Evolutionary conservation across 805 yeast genomes (phyloP), one percentile per base, ranked within the genome.

Genomic region (Lipomyces sp.): DNA sequence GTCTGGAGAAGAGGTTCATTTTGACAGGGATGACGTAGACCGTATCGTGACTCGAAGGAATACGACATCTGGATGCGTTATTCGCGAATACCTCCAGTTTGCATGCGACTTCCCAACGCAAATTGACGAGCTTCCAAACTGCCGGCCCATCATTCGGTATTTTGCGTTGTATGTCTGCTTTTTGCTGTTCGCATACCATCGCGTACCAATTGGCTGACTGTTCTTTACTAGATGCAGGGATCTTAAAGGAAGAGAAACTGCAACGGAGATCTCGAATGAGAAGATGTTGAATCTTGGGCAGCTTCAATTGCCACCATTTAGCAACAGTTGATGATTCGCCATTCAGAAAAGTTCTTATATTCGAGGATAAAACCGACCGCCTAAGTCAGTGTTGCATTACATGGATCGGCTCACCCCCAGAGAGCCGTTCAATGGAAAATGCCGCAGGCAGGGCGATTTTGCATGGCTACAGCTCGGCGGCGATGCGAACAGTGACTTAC

Each of bases 111-210:
- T 49, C 21, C 53, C 54, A 6, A 8, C 34, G 21, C 37, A 24
- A 11, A 41, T 41, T 24, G 48, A 43, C 24, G 48, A 33, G 16
- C 38, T 14, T 23, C 26, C 48, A 13, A 22, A 32, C 5, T 49
- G 53, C 43, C 14, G 44, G 14, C 47, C 43, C 1, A 21, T 49
- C n/a, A 29, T 36, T 8, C 43, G 53, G 31, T 49, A 49, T 34
- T 49, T 49, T 39, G 53, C 53, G 2, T 35, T 49, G 53, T 49
- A 40, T 18, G 48, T 19, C 14, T 1, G 22, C 16, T 29, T 13
- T 43, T 10, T 10, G 21, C 7, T 23, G 32, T 28, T 28, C 16
- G n/a, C 24, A 13, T 18, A 13, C 8, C 21, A 34, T 10, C 18
- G 2, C 31, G 18, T 23, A 16, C 8, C 16, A 11, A 24, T 13